These are phyloP conservation scores for Torulaspora delbrueckii DNA, from an alignment of 805 yeast species.

Conservation along the genomic window DNA sequence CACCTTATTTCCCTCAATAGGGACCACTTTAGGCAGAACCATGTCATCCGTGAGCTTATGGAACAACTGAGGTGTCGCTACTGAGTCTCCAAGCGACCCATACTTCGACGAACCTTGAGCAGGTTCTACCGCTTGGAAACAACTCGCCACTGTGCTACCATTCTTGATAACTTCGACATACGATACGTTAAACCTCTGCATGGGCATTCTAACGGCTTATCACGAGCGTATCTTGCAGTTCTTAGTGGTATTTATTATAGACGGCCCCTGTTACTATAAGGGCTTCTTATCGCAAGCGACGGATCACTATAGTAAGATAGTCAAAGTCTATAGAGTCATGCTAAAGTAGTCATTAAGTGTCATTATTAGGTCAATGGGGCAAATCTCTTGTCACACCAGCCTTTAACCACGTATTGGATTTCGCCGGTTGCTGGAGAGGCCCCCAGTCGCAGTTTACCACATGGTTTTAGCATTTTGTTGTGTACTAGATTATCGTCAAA, in stretches of 20 bases:
- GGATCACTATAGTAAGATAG: neutral
- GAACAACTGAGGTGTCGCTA: constrained; percentile 21
- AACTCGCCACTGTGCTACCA: constrained; percentile 22
- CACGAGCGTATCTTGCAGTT: neutral
- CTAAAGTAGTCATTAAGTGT: constrained; percentile 1
- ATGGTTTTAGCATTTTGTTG: constrained; percentile 27
- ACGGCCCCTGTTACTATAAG: constrained; percentile 40
- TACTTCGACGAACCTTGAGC: constrained; percentile 13
- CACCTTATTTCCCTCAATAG: constrained; percentile 32
- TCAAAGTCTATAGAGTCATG: neutral
- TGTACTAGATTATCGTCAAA: constrained; percentile 5
- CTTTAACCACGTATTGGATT: constrained; percentile 34
- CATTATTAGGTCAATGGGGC: constrained; percentile 1
- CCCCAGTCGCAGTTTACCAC: constrained; percentile 27
- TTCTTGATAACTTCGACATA: constrained; percentile 29
- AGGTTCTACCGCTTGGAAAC: constrained; percentile 18
- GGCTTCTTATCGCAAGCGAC: constrained; percentile 2
- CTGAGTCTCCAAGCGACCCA: constrained; percentile 22
- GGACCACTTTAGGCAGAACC: constrained; percentile 32
- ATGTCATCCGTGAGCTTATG: constrained; percentile 28
- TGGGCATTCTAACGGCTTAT: constrained; percentile 4
- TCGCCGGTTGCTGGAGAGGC: constrained; percentile 13
- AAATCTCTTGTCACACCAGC: constrained; percentile 34
- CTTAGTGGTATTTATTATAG: neutral
- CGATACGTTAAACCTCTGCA: constrained; percentile 18